A percentile compares a stretch with the other conserved stretches of the same genome.
phyloP scores from a whole-genome alignment of 805 yeast genomes.

The Naumovozyma castellii region DNA sequence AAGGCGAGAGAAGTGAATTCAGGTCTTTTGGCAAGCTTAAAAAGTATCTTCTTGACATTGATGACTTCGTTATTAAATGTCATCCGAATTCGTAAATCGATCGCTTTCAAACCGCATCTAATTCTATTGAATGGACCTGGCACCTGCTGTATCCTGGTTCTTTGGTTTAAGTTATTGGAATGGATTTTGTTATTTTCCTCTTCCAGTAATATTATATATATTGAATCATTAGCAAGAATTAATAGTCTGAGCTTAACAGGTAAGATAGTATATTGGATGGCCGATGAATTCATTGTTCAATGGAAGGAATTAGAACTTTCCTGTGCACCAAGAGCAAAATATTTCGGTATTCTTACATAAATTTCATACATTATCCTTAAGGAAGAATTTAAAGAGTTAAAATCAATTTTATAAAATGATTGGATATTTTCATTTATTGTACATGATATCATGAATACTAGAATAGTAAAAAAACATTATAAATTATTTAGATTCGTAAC shows the following conservation, averaged over 20 bases:
- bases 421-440: not conserved
- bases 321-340: constrained; percentile 57
- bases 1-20: constrained; percentile 35
- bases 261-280: constrained; percentile 52
- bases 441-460: not conserved
- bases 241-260: constrained; percentile 69
- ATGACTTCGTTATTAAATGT: constrained; percentile 14
- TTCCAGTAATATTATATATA: constrained; percentile 67
- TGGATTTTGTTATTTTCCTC: constrained; percentile 9
- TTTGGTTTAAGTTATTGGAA: constrained; percentile 24
- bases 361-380: too few species aligned
- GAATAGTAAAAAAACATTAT: constrained; percentile 1
- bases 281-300: constrained; percentile 78
- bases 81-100: constrained; percentile 10
- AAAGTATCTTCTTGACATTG: constrained; percentile 30
- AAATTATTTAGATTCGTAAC: not conserved
- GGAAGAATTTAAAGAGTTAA: not conserved
- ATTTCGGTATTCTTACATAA: constrained; percentile 66
- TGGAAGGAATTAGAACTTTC: constrained; percentile 55
- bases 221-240: constrained; percentile 12
- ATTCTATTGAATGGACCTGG: constrained; percentile 34
- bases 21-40: constrained; percentile 22
- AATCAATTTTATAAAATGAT: not conserved
- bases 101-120: constrained; percentile 19
- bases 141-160: constrained; percentile 27